Base-by-base conservation (phyloP, 2,329 filamentous ascomycete species). In the Aspergillus sp. region DNA sequence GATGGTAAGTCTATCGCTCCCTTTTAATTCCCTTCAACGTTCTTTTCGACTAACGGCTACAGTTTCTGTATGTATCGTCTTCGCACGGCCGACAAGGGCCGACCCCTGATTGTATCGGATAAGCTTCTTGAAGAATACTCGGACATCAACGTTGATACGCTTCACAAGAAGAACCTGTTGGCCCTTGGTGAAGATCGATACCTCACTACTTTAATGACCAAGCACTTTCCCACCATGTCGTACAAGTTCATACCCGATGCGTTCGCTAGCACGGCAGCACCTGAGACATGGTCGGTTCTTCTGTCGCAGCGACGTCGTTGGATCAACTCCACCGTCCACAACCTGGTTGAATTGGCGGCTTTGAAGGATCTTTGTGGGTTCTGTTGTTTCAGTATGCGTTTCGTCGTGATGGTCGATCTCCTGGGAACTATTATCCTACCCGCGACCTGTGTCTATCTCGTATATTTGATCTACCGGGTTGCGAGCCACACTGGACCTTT, bases 21-120 rank as follows among this genome's bases (percentile, higher is more conserved):
- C 11, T n/a, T 21, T 37, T 44, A 50, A n/a, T 23, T 49, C 23
- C 27, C 41, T n/a, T 39, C 12, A 17, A 12, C 21, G 35, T n/a
- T 9, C 8, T 5, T 31, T 31, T 31, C 27, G 6, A 48, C 55
- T 55, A 55, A 59, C 40, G 17, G 7, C 14, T 21, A 1, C 66
- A 98, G 93, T 88, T 99, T 99, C 84, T 90, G 89, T 79, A 98
- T 99, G 95, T 99, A 99, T 75, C 93, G 95, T 73, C 83, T 99
- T 40, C 87, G 95, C 64, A 97, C 93, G 4, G 90, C 90, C 23
- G 95, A 99, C 75, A 93, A 92, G 73, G 95, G 95, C 68, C 93
- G 92, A 67, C 95, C 95, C 56, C 81, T 99, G 55, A 96, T 99
- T 68, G 96, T 99, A 67, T 89, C 92, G 2, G 93, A 97, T 74